Conservation (phyloP, 768 basidiomycete genomes). For the Lactarius pseudohatsudake region DNA sequence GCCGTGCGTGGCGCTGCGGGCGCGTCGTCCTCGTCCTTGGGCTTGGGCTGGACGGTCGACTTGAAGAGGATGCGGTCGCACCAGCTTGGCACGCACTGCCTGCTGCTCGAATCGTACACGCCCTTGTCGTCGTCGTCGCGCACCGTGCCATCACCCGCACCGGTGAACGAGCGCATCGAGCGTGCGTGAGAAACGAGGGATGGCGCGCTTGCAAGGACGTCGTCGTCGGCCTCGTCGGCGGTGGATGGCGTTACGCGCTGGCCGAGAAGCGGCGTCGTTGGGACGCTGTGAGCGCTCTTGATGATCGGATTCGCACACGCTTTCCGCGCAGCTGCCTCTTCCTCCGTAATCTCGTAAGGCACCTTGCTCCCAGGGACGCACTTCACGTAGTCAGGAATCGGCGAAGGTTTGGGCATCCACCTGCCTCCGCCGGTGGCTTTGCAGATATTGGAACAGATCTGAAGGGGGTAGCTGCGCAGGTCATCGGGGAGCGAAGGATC, state of each 20-base stretch:
- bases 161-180: constrained; percentile 27
- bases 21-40: constrained; percentile 43
- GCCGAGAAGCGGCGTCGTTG: constrained; percentile 22
- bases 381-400: too few species aligned
- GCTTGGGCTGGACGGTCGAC: constrained; percentile 56
- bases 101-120: constrained; percentile 78
- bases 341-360: too few species aligned
- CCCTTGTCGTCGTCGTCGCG: constrained; percentile 50
- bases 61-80: constrained; percentile 87
- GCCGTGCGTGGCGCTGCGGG: constrained; percentile 32
- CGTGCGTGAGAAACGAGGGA: constrained; percentile 9
- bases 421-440: too few species aligned
- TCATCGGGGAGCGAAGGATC: constrained; percentile 52
- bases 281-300: constrained; percentile 12
- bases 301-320: too few species aligned
- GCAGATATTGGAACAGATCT: too few species aligned
- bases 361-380: too few species aligned
- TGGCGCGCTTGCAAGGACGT: not conserved
- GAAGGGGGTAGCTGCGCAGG: constrained; percentile 71
- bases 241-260: not conserved
- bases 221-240: constrained; percentile 3
- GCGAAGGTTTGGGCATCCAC: too few species aligned
- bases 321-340: too few species aligned
- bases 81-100: constrained; percentile 85
- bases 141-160: constrained; percentile 37